Conservation (phyloP, 2,329 filamentous ascomycete species). For the Aspergillus chevalieri region DNA sequence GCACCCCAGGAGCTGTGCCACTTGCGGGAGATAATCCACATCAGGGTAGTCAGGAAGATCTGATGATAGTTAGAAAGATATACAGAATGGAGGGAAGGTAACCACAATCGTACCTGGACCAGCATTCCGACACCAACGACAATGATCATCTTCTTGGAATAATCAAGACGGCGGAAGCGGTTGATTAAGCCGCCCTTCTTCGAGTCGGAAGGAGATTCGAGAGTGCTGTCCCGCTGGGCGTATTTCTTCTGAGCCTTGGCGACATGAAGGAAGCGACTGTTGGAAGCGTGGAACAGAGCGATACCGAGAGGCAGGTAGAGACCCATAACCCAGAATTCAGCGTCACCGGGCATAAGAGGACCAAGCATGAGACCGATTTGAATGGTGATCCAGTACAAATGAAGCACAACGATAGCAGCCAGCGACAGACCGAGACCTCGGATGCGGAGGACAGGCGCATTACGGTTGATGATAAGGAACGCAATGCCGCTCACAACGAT, state of each 20-base stretch:
- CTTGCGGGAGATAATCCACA: slow-evolving; percentile 59
- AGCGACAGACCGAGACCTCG: slow-evolving; percentile 34
- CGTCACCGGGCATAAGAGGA: slow-evolving; percentile 42
- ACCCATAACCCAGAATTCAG: slow-evolving; percentile 58
- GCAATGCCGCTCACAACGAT: slow-evolving; percentile 23
- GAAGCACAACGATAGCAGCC: slow-evolving; percentile 31
- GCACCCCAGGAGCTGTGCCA: slow-evolving; percentile 51
- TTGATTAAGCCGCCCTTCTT: slow-evolving; percentile 12
- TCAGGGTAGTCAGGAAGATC: slow-evolving; percentile 53
- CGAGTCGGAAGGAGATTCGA: slow-evolving; percentile 5
- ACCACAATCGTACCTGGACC: slow-evolving; percentile 45
- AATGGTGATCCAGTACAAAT: slow-evolving; percentile 32
- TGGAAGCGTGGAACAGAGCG: slow-evolving; percentile 60
- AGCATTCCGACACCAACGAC: slow-evolving; percentile 51
- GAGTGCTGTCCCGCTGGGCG: slow-evolving; percentile 15
- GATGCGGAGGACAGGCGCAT: slow-evolving; percentile 32
- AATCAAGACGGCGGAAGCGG: slow-evolving; percentile 21
- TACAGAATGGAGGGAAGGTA: neutral
- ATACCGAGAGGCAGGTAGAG: slow-evolving; percentile 60
- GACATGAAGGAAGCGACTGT: slow-evolving; percentile 55
- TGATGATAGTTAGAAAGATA: slow-evolving; percentile 22
- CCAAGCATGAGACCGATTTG: slow-evolving; percentile 33
- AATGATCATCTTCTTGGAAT: slow-evolving; percentile 17
- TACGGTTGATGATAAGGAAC: slow-evolving; percentile 28
- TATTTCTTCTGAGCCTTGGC: slow-evolving; percentile 50